A percentile compares a stretch with the other conserved stretches of the same genome.
These are phyloP conservation scores for Spatholobus suberectus DNA, from an alignment of 306 rosid species.

Conservation along the genomic window DNA sequence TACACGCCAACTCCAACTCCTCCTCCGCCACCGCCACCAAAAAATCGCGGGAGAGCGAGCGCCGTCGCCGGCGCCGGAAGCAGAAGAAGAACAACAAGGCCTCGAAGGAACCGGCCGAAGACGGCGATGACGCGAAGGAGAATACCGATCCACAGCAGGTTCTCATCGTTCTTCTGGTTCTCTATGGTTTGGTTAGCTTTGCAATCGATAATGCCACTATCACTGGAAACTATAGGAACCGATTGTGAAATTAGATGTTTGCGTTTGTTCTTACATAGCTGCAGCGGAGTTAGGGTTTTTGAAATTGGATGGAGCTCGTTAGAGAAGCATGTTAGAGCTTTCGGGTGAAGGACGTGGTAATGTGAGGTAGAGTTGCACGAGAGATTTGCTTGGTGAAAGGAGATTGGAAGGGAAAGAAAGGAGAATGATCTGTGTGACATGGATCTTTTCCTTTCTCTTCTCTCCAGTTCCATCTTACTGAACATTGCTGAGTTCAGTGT, in stretches of 20 bases:
- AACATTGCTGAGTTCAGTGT: not conserved
- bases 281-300: slow-evolving; percentile 29
- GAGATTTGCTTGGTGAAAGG: not conserved
- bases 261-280: not conserved
- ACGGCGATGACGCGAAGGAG: slow-evolving; percentile 57
- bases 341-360: not conserved
- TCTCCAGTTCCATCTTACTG: not conserved
- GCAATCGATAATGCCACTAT: not conserved
- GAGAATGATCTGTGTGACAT: too few relatives aligned
- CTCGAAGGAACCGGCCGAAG: slow-evolving; percentile 50
- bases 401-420: not conserved
- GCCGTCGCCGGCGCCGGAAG: slow-evolving; percentile 92
- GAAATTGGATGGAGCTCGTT: slow-evolving; percentile 9
- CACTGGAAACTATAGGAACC: not conserved
- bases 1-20: slow-evolving; percentile 6
- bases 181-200: not conserved
- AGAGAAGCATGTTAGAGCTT: not conserved
- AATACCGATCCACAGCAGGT: slow-evolving; percentile 68
- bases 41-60: slow-evolving; percentile 79
- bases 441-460: too few relatives aligned
- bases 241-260: not conserved
- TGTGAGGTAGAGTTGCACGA: slow-evolving; percentile 7
- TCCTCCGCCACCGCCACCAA: slow-evolving; percentile 44
- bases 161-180: not conserved
- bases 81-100: slow-evolving; percentile 83